Evolutionary conservation across 148 eudicot species (phyloP).

Genomic region (Vaccinium vitisidaea): DNA sequence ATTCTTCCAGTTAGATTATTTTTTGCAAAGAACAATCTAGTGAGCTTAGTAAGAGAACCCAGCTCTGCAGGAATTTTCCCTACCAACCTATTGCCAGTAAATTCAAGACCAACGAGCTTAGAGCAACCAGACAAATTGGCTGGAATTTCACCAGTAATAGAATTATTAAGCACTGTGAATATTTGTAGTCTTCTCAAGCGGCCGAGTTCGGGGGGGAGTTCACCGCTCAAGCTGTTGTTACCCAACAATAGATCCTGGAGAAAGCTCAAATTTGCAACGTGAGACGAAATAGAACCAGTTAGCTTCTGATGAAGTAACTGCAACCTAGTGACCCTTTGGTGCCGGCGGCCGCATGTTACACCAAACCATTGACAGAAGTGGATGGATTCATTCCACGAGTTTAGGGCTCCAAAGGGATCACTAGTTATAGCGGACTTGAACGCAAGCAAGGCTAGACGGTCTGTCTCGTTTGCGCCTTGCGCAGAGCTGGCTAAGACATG

Average conservation of each 20-base stretch:
- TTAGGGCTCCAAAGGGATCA: too few species aligned
- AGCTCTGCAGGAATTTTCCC: neutral
- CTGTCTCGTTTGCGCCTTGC: too few species aligned
- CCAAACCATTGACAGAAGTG: too few species aligned
- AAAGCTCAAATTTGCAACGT: neutral
- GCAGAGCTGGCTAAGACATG: too few species aligned
- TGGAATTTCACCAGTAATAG: neutral
- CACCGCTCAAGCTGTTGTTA: neutral
- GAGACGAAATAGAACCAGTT: neutral
- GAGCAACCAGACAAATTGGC: neutral
- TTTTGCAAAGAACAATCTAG: too few species aligned
- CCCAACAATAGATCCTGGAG: neutral
- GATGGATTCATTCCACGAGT: too few species aligned
- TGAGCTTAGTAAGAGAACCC: neutral
- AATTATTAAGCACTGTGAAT: neutral
- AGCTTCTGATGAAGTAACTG: neutral
- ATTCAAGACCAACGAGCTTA: neutral
- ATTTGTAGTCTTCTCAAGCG: neutral
- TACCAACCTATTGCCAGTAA: neutral
- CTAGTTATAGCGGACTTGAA: too few species aligned
- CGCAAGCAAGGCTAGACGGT: too few species aligned
- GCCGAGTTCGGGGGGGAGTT: neutral
- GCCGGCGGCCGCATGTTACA: too few species aligned
- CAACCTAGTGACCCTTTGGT: neutral
- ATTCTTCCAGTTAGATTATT: too few species aligned